phyloP scores from a whole-genome alignment of 139 green algal genomes.

The Coccomyxa sp. region DNA sequence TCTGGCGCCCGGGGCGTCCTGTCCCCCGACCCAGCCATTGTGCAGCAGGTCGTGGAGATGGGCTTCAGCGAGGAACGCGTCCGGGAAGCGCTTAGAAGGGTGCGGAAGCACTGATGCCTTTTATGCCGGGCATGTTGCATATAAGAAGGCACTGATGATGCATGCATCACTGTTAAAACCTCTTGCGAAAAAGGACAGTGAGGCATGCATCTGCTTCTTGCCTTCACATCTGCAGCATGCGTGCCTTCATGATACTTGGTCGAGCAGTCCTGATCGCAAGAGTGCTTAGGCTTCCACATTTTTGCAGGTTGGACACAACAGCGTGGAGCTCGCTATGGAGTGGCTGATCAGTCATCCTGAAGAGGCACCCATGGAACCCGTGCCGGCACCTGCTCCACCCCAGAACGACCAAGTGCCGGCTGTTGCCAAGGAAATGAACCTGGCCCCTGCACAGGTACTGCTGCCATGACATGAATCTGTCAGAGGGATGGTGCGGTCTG shows the following conservation, averaged over 20 bases:
- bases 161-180: too few species aligned
- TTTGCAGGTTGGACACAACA: constrained; percentile 61
- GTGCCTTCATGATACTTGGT: too few species aligned
- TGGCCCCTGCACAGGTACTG: constrained; percentile 8
- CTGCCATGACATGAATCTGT: background rate
- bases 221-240: too few species aligned
- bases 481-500: too few species aligned
- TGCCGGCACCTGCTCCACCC: constrained; percentile 13
- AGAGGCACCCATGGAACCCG: constrained; percentile 25
- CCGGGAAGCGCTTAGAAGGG: constrained; percentile 67
- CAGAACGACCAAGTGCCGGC: background rate
- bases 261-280: too few species aligned
- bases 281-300: background rate
- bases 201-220: too few species aligned
- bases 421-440: background rate
- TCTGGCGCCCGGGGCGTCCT: constrained; percentile 20
- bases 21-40: constrained; percentile 36
- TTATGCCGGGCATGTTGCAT: background rate
- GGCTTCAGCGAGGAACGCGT: constrained; percentile 70
- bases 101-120: constrained; percentile 3
- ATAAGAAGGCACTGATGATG: background rate
- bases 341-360: constrained; percentile 86
- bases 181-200: too few species aligned
- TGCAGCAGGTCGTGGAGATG: constrained; percentile 84
- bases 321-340: constrained; percentile 88